Base-by-base conservation (phyloP, 441 rosid species). In the Jatropha multifida region DNA sequence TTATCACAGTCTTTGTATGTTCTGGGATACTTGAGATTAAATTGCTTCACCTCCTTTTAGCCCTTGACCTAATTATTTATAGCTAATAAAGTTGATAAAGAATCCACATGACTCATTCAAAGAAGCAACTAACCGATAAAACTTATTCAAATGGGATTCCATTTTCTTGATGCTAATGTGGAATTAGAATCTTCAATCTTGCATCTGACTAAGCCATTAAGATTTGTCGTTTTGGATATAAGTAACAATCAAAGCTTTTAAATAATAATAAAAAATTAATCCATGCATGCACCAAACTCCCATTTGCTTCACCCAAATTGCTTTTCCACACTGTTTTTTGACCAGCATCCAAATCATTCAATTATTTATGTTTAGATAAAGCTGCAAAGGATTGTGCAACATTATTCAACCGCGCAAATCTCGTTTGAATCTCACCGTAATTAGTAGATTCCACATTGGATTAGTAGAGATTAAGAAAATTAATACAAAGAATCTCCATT, bases 1-100 rank as follows among this genome's bases (percentile, higher is more conserved):
- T 67, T 76, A 75, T 75, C 81, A 86, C 85, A 76, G 62, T 81
- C 87, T 85, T 85, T 80, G 73, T 75, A 64, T 67, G 89, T 20
- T 76, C 32, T 48, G 38, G 18, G 60, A 49, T 54, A 42, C 17
- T 59, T 56, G 40, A 77, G 73, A 58, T 79, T 32, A 79, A 71
- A 65, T 76, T 59, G 71, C 12, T 81, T 85, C 88, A 83, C 77
- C 13, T 79, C 79, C 74, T 83, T 86, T 69, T 81, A 76, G 81
- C 86, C 80, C 69, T 54, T 74, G 18, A 81, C 80, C 82, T 79
- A 85, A 76, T 59, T 44, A 5, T 44, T 4, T 10, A 4, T 44
- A 2, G 6, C 23, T 23, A 23, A 23, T 23, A 23, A 7, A 42
- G 44, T 42, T 42, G 44, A 42, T 42, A 49, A 3, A 49, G 13